Evolutionary conservation across 192 early-diverging fungal genomes (phyloP).

Genomic region (Borealophlyctis nickersoniae): DNA sequence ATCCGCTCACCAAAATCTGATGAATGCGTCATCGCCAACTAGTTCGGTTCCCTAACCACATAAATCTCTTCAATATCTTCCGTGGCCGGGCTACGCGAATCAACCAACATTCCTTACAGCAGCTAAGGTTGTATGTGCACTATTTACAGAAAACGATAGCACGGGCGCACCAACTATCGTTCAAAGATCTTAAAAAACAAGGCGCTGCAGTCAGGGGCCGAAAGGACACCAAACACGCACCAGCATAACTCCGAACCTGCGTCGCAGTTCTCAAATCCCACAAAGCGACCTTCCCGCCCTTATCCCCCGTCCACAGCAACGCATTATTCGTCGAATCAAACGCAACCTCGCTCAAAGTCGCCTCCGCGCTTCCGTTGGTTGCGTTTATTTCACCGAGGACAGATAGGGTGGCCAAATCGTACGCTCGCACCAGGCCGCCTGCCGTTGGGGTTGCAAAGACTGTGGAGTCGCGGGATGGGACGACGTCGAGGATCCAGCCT

Average conservation of each 20-base stretch:
- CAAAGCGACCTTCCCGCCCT: constrained; percentile 20
- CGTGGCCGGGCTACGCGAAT: not conserved
- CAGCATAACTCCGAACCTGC: constrained; percentile 3
- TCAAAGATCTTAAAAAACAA: not conserved
- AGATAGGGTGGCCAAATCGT: constrained; percentile 4
- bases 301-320: constrained; percentile 21
- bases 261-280: constrained; percentile 31
- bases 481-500: too few species aligned
- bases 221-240: constrained; percentile 6
- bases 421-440: constrained; percentile 3
- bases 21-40: constrained; percentile 39
- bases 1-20: constrained; percentile 37
- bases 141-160: constrained; percentile 37
- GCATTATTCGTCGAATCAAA: constrained; percentile 20
- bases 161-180: constrained; percentile 26
- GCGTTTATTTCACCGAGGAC: not conserved
- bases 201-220: not conserved
- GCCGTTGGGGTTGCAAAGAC: constrained; percentile 10
- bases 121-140: constrained; percentile 29
- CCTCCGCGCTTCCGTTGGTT: not conserved
- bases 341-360: constrained; percentile 10
- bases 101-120: constrained; percentile 37
- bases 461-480: too few species aligned
- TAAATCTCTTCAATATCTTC: constrained; percentile 6
- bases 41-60: constrained; percentile 29